These are phyloP conservation scores for Marvania coccoides DNA, from an alignment of 139 green algal species.

Conservation along the genomic window DNA sequence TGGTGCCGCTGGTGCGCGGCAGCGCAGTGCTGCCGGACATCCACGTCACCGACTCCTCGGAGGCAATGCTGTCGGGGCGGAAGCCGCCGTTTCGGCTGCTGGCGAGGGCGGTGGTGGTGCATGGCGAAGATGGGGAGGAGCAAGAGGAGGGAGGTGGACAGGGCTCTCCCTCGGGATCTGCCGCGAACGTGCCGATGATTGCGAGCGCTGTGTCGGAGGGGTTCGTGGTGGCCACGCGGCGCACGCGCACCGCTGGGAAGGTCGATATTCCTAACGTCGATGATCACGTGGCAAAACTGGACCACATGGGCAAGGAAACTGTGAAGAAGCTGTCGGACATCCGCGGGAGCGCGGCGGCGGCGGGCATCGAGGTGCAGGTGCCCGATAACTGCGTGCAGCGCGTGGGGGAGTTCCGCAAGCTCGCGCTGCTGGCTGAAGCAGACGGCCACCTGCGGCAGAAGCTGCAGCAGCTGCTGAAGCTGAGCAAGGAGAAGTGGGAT, in stretches of 20 bases:
- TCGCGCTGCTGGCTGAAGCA: conserved; percentile 69
- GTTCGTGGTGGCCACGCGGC: conserved; percentile 76
- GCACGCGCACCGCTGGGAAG: conserved; percentile 70
- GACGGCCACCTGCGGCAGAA: conserved; percentile 74
- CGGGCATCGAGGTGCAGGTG: conserved; percentile 51
- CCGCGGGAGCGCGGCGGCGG: conserved; percentile 30
- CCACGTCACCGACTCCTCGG: conserved; percentile 65
- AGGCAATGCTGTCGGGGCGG: conserved; percentile 76
- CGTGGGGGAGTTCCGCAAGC: conserved; percentile 74
- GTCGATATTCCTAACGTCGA: conserved; percentile 82
- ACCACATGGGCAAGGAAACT: conserved; percentile 90
- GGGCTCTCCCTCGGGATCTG: background rate
- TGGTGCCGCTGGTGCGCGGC: conserved; percentile 32
- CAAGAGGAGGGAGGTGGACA: background rate
- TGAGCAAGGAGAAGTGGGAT: conserved; percentile 88
- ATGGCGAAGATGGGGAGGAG: too few species aligned
- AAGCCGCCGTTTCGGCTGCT: conserved; percentile 85
- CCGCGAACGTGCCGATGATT: background rate
- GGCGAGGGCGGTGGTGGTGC: conserved; percentile 40
- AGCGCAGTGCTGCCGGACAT: conserved; percentile 62
- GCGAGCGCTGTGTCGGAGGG: conserved; percentile 56
- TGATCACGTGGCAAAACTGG: conserved; percentile 78
- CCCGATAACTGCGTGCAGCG: conserved; percentile 48
- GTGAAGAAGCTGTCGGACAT: conserved; percentile 85
- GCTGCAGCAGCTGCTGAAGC: conserved; percentile 79